phyloP scores from a whole-genome alignment of 1,284 basidiomycete genomes.

The Ceratobasidium theobromae region DNA sequence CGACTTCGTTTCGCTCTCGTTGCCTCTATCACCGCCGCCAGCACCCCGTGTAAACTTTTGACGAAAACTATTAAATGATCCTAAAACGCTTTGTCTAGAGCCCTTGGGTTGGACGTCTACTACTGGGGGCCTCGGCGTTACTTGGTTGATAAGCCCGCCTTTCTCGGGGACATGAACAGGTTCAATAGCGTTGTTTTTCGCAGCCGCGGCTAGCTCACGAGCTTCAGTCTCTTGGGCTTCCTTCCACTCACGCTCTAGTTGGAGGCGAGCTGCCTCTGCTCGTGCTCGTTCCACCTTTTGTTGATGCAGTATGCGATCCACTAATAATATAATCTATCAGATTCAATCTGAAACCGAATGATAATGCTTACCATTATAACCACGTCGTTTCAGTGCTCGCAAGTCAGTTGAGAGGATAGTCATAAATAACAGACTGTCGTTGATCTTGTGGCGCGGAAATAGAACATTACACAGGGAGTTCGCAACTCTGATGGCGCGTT shows the following conservation, averaged over 20 bases:
- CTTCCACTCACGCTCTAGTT: slow-evolving; percentile 17
- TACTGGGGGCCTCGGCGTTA: not conserved
- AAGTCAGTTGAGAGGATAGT: slow-evolving; percentile 91
- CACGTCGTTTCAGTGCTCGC: slow-evolving; percentile 78
- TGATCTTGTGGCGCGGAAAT: slow-evolving; percentile 72
- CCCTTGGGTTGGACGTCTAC: slow-evolving; percentile 1
- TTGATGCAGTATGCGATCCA: slow-evolving; percentile 88
- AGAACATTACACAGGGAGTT: slow-evolving; percentile 75
- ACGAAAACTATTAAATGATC: slow-evolving; percentile 2
- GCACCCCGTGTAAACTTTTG: not conserved
- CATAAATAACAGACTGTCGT: slow-evolving; percentile 86
- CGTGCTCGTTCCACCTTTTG: slow-evolving; percentile 54
- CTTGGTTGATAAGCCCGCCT: not conserved
- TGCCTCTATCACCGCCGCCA: not conserved
- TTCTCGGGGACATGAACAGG: slow-evolving; percentile 1
- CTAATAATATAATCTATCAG: slow-evolving; percentile 45
- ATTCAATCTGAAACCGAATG: not conserved
- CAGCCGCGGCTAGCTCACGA: not conserved
- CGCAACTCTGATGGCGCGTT: slow-evolving; percentile 59
- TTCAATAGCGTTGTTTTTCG: not conserved
- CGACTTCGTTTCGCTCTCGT: not conserved
- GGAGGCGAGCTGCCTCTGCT: slow-evolving; percentile 47
- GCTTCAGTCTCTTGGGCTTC: slow-evolving; percentile 11
- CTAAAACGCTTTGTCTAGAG: slow-evolving; percentile 5
- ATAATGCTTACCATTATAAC: slow-evolving; percentile 68